Evolutionary conservation across 371 early-diverging fungal species (phyloP), one percentile per base, ranked within the genome.

Genomic region (Mortierella sp.): DNA sequence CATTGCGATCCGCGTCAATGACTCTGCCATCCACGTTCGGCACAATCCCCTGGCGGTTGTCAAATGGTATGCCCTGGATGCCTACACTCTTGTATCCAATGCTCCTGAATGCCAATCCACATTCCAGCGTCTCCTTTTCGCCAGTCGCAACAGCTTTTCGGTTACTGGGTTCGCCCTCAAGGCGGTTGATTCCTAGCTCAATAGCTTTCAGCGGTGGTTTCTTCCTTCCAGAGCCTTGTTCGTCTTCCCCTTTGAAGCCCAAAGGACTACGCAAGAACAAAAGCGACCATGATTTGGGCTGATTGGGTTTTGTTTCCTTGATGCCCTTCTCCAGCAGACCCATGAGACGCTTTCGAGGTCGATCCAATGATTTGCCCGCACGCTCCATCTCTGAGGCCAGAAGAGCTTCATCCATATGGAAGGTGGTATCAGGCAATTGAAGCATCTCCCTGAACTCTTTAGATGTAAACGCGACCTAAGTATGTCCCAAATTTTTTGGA

Each of bases 391-490:
- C 86, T 1, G 49, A 41, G 12, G 80, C 78, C 6, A 96, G 67
- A 42, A 90, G 81, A 3, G 60, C 76, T 16, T 70, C 55, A 63
- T 96, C 93, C 38, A 89, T 83, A 39, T 82, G 54, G 45, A 92
- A 87, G 14, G 71, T 67, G 8, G 91, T 84, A 21, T 81, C 81
- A 2, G 91, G 90, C 30, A 95, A 59, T 2, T 87, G 78, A 65
- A 95, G 85, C 90, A 98, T 92, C 70, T 98, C 99, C n/a, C 98
- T 89, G 10, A 98, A 79, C 60, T 97, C 98, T 74, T 97, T 97
- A 23, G 96, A 86, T 0, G 98, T 98, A 71, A 97, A 97, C 5
- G 96, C 83, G 23, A 89, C 90, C 92, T 92, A 78, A n/a, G n/a
- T n/a, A n/a, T n/a, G n/a, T n/a, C n/a, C n/a, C n/a, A n/a, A n/a